Evolutionary conservation across 1,284 basidiomycete genomes (phyloP).

Genomic region (Marasmius sp.): DNA sequence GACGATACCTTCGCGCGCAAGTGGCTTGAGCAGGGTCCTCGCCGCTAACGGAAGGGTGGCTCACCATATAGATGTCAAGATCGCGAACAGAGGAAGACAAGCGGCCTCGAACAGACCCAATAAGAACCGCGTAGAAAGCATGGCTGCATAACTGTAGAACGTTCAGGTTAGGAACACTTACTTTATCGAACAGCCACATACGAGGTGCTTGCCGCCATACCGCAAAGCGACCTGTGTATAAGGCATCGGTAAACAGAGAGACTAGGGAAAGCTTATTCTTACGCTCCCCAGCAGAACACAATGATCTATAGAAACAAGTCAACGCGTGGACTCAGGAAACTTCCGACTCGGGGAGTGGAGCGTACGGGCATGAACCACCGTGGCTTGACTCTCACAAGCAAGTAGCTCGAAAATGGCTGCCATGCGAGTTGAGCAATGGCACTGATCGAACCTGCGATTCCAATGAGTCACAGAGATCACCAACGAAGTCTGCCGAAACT

Average conservation of each 20-base stretch:
- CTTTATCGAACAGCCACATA: not conserved
- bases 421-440: slow-evolving; percentile 18
- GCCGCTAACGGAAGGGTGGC: not conserved
- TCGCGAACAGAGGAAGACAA: slow-evolving; percentile 17
- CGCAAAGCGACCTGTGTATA: slow-evolving; percentile 10
- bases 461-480: not conserved
- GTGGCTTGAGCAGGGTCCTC: not conserved
- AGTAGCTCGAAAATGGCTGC: slow-evolving; percentile 18
- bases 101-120: slow-evolving; percentile 19
- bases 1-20: slow-evolving; percentile 1
- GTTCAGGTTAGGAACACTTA: not conserved
- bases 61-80: slow-evolving; percentile 18
- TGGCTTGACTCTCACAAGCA: slow-evolving; percentile 14
- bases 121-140: slow-evolving; percentile 15
- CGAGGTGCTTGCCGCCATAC: slow-evolving; percentile 13
- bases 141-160: slow-evolving; percentile 3
- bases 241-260: not conserved
- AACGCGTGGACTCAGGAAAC: not conserved
- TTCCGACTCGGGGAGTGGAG: not conserved
- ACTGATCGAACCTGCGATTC: slow-evolving; percentile 13
- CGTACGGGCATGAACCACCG: slow-evolving; percentile 15
- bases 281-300: slow-evolving; percentile 15
- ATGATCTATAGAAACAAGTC: slow-evolving; percentile 1
- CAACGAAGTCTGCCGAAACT: not conserved
- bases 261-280: not conserved